Percentiles rank a stretch among this genome's conserved stretches.
phyloP scores from a whole-genome alignment of 176 grass and related monocot genomes.

The Rhynchospora pubera region DNA sequence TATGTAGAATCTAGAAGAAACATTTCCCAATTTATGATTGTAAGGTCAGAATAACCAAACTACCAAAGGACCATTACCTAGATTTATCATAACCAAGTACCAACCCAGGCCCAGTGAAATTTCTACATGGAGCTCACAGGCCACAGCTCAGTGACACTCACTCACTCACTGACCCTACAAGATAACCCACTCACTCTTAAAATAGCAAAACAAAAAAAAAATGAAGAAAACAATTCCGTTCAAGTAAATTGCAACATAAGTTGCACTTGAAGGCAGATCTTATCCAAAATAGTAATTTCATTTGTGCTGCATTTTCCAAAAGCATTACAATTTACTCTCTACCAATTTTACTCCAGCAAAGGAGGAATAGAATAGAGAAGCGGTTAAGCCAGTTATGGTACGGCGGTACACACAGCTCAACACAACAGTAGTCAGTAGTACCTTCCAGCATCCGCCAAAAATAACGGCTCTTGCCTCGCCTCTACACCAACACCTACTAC shows the following conservation, averaged over 20 bases:
- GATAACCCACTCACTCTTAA: neutral
- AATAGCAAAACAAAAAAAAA: neutral
- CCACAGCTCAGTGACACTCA: neutral
- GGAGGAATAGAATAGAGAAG: neutral
- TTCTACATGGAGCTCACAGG: neutral
- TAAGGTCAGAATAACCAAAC: neutral
- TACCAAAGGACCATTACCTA: neutral
- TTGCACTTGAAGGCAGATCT: neutral
- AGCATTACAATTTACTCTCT: no score
- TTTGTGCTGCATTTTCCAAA: no score
- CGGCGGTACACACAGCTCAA: neutral
- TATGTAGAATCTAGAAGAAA: neutral
- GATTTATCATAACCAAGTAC: neutral
- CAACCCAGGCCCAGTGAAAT: neutral
- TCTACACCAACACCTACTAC: constrained; percentile 1
- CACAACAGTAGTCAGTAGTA: neutral
- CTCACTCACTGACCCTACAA: constrained; percentile 2
- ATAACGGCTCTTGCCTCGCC: constrained; percentile 32
- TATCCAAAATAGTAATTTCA: neutral
- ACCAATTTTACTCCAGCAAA: neutral
- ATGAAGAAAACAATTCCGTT: neutral
- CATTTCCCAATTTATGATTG: neutral
- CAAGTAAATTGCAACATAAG: neutral
- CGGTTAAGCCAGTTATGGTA: neutral
- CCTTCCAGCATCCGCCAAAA: neutral